A percentile compares a stretch with the other conserved stretches of the same genome.
Conservation (phyloP, 2,329 filamentous ascomycete species). For the Epichloe uncinata region DNA sequence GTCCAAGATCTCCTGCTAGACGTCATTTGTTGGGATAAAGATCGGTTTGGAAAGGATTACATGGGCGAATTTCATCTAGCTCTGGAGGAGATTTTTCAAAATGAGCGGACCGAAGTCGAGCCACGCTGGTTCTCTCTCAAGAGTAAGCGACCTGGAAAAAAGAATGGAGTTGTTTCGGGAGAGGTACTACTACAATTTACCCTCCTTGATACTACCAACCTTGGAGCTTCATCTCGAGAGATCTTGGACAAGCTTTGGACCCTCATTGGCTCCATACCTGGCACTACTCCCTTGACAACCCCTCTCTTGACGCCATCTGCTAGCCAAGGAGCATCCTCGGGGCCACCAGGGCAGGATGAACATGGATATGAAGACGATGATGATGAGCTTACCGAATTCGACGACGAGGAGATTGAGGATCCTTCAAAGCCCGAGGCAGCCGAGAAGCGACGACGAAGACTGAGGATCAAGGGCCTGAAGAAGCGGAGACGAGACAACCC, state of each 20-base stretch:
- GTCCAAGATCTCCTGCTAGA: conserved; percentile 68
- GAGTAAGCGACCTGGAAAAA: conserved; percentile 73
- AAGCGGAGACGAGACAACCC: conserved; percentile 67
- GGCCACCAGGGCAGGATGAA: conserved; percentile 14
- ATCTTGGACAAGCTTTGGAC: conserved; percentile 61
- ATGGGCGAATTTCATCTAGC: conserved; percentile 92
- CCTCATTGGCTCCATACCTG: conserved; percentile 51
- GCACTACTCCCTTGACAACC: conserved; percentile 40
- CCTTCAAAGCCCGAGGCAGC: conserved; percentile 53
- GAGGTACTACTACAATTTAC: conserved; percentile 83
- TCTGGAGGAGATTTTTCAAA: conserved; percentile 80
- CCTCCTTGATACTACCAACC: conserved; percentile 59
- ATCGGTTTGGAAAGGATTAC: conserved; percentile 94
- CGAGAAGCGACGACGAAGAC: conserved; percentile 63
- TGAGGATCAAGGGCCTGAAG: conserved; percentile 53
- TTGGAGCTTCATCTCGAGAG: conserved; percentile 52
- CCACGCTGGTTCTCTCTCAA: conserved; percentile 76
- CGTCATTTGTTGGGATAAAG: conserved; percentile 95
- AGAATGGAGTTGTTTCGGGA: conserved; percentile 72
- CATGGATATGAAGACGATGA: conserved; percentile 20
- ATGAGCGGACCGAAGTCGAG: conserved; percentile 54
- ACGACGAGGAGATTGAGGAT: conserved; percentile 55
- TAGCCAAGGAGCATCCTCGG: conserved; percentile 13
- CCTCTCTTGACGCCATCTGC: conserved; percentile 21
- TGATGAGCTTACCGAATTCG: conserved; percentile 48